phyloP scores from a whole-genome alignment of 2,329 filamentous ascomycete species.

The Fusarium ramigenum region DNA sequence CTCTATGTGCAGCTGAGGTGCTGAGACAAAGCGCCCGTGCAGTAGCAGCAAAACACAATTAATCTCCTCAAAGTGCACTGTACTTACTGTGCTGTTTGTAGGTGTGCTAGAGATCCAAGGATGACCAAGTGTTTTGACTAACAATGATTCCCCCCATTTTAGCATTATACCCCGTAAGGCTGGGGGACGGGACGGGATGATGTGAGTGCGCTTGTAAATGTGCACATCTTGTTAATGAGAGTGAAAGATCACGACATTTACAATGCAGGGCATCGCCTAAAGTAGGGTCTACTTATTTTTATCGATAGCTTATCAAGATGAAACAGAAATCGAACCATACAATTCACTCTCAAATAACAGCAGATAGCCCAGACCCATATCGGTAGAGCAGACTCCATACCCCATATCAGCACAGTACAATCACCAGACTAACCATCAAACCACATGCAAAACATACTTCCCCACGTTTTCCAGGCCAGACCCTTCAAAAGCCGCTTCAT shows the following conservation, averaged over 20 bases:
- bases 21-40: slow-evolving; percentile 11
- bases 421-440: slow-evolving; percentile 2
- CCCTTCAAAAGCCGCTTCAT: slow-evolving; percentile 15
- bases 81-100: not conserved
- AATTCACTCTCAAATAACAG: not conserved
- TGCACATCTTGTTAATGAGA: not conserved
- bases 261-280: not conserved
- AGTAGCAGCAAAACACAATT: not conserved
- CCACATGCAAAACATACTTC: slow-evolving; percentile 27
- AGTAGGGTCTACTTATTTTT: not conserved
- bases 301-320: not conserved
- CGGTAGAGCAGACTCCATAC: not conserved
- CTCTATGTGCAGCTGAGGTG: not conserved
- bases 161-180: slow-evolving; percentile 4
- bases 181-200: slow-evolving; percentile 10
- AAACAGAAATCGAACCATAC: not conserved
- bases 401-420: slow-evolving; percentile 6
- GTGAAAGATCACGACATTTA: not conserved
- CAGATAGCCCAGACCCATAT: not conserved
- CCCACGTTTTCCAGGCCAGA: slow-evolving; percentile 8
- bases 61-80: not conserved
- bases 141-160: not conserved
- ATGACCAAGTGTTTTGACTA: slow-evolving; percentile 28
- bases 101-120: not conserved
- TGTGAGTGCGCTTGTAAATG: not conserved